These are phyloP conservation scores for Ulmus americana DNA, from an alignment of 331 rosid genomes.

Conservation along the genomic window DNA sequence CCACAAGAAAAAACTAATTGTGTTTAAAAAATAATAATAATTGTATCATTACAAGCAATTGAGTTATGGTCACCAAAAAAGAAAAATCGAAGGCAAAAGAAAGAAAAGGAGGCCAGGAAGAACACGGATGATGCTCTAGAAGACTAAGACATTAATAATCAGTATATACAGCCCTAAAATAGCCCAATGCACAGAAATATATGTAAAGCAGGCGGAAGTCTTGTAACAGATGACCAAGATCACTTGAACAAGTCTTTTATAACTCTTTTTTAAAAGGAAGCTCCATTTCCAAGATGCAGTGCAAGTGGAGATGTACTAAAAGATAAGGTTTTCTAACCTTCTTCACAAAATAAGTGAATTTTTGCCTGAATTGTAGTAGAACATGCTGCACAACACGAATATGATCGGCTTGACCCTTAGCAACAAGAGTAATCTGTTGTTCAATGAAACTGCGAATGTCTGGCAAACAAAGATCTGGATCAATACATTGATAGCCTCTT, in stretches of 20 bases:
- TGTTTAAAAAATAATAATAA: too few relatives aligned
- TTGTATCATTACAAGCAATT: background rate
- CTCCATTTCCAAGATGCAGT: background rate
- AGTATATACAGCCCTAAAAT: too few relatives aligned
- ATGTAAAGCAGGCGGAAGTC: background rate
- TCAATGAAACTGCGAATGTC: constrained; percentile 95
- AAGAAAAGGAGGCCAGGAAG: too few relatives aligned
- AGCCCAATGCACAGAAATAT: background rate
- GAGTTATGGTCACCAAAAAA: background rate
- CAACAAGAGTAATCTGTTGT: constrained; percentile 90
- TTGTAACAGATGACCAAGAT: background rate
- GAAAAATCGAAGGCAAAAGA: too few relatives aligned
- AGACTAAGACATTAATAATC: too few relatives aligned
- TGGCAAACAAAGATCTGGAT: constrained; percentile 96
- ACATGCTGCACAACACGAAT: constrained; percentile 75
- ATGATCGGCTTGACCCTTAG: constrained; percentile 84
- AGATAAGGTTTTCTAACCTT: constrained; percentile 48
- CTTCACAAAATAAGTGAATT: constrained; percentile 78
- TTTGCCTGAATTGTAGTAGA: constrained; percentile 75
- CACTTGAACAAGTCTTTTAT: background rate
- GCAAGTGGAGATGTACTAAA: background rate
- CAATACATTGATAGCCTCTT: constrained; percentile 91
- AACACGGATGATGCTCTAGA: too few relatives aligned
- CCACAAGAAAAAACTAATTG: too few relatives aligned
- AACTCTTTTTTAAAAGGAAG: background rate